Base-by-base conservation (phyloP, 1,284 basidiomycete genomes). In the Melanopsichium pennsylvanicum region DNA sequence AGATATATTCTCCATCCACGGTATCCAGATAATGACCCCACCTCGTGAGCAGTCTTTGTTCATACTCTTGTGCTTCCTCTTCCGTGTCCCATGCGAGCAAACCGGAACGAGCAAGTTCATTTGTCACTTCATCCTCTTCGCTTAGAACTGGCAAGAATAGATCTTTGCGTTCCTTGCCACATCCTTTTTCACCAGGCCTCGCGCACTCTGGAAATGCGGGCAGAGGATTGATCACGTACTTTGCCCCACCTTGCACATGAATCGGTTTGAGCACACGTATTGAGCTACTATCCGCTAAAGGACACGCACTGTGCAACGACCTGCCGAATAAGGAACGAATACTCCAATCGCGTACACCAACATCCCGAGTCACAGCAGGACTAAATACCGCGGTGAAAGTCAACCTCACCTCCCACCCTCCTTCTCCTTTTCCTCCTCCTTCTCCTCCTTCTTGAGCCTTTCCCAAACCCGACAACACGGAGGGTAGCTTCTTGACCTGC, bases 301-400 rank as follows among this genome's bases (percentile, higher is more conserved):
- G 75, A 41, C 76, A 79, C 2, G 42, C 21, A 4, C 21, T 31
- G 7, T 54, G 34, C 4, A 79, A 22, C 16, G 34, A 16, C 8
- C 62, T 27, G 0, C 55, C 57, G 26, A 79, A 74, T 5, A 79
- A n/a, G 8, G 45, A 39, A 10, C n/a, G 5, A n/a, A 78, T 46
- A 13, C 45, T 50, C 76, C 76, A 78, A 32, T 70, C 59, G 15
- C 54, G 29, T 2, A 47, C 39, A 29, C 59, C 54, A 15, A 61
- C 34, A 18, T 63, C 51, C 15, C 50, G 18, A 35, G 66, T 74
- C 22, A 55, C 54, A 1, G 69, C 59, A 0, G 93, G 90, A 78
- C 95, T 88, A 22, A 89, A 86, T 4, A 97, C 89, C 3, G 88
- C 86, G 71, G 93, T 91, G 74, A 92, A 89, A n/a, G 86, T 86